Base-by-base conservation (phyloP, 495 filamentous ascomycete genomes). In the Parathielavia hyrcaniae region DNA sequence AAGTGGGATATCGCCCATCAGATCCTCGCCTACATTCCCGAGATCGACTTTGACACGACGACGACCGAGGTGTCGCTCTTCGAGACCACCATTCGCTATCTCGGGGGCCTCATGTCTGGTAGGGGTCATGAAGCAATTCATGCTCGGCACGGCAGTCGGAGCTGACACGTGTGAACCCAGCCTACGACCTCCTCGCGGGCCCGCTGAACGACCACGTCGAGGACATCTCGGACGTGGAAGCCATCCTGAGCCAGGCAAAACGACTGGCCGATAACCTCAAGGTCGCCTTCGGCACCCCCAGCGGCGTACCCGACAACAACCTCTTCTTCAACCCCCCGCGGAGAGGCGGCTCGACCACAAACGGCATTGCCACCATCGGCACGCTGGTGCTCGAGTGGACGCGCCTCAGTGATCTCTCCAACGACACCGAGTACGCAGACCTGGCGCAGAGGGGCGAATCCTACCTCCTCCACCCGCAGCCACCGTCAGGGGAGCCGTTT, bases 21-120 rank as follows among this genome's bases (percentile, higher is more conserved):
- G 34, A 90, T 93, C 46, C 64, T 95, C 5, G 75, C 86, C 20
- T 85, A 82, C 67, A 79, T 96, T 44, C 73, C 79, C 0, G 76
- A 68, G 0, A 82, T 95, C 61, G 75, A 96, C 71, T 96, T 88
- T 60, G 78, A 78, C 50, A 74, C 71, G 17, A 86, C 87, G 5
- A 61, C 61, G 12, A 70, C 69, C 8, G 73, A 73, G 14, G 83
- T 95, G 59, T 90, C 85, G 55, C 72, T 96, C 32, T 96, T 96
- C 58, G 90, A 96, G 71, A 96, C 90, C 3, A 95, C 89, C 3
- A 96, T 96, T 64, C 86, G 90, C 5, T 96, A 95, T 62, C 73
- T 95, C 4, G 90, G 77, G 16, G 90, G 90, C 17, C 75, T 96
- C 61, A 61, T 95, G 43, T 88, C 90, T 10, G 75, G 78, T 79